Evolutionary conservation across 2,329 filamentous ascomycete genomes (phyloP), one percentile per base, ranked within the genome.

Genomic region (Phyllachora maydis): DNA sequence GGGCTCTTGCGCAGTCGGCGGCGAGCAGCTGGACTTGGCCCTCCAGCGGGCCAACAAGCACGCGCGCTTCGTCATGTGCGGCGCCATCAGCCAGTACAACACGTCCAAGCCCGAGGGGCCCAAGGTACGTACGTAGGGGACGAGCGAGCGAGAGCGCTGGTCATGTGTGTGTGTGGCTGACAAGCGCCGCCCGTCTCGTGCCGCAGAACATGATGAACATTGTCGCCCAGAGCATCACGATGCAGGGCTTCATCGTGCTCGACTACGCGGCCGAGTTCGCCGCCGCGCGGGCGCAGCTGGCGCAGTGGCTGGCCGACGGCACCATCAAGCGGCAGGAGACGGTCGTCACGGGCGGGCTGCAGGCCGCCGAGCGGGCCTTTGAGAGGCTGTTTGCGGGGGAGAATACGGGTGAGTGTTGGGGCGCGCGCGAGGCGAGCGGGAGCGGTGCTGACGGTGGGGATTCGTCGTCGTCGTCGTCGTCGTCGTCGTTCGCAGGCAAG

Each of bases 181-280:
- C 19, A 29, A 36, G n/a, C n/a, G n/a, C n/a, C n/a, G n/a, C n/a
- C n/a, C n/a, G n/a, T n/a, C n/a, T n/a, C n/a, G n/a, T n/a, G n/a
- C 23, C 32, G 22, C n/a, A 42, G 23, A 35, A 45, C 33, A 35
- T 47, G 14, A 28, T 27, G 25, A 30, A 36, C 11, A 28, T 46
- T 21, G 35, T 36, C 4, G 19, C 30, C 4, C 37, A 56, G 46
- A 59, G 65, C 39, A 56, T 62, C 36, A 42, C 46, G 25, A 65
- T 77, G 54, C 57, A 73, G 47, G 72, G 72, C 1, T 82, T 83
- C 46, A 71, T 82, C 30, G 61, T 79, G 23, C 63, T 76, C 26
- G 76, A 82, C 41, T 77, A 59, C 37, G 46, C 43, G 4, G 49
- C 59, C 24, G 54, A 71, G 36, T 75, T 61, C 39, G 38, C 54